A percentile compares a stretch with the other conserved stretches of the same genome.
Conservation (phyloP, 495 filamentous ascomycete species). For the Delitschia confertaspora region DNA sequence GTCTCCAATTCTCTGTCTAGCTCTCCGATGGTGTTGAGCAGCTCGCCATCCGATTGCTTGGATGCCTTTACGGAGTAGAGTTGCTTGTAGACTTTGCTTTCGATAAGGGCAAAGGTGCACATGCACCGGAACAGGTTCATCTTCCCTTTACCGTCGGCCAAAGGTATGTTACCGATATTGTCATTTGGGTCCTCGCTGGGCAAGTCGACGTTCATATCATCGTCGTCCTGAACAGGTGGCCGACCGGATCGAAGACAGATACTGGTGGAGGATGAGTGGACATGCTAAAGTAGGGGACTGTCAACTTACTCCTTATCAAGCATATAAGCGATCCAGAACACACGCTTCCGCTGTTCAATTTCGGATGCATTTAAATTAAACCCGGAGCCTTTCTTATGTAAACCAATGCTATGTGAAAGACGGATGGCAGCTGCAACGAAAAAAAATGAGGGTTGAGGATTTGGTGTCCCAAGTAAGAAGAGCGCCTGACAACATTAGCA, state of each 20-base stretch:
- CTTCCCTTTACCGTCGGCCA: constrained; percentile 83
- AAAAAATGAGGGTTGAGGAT: constrained; percentile 91
- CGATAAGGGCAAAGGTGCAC: constrained; percentile 83
- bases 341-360: constrained; percentile 88
- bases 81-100: constrained; percentile 87
- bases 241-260: constrained; percentile 86
- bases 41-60: constrained; percentile 84
- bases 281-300: background rate
- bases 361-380: constrained; percentile 88
- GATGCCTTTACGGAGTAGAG: constrained; percentile 89
- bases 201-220: constrained; percentile 96
- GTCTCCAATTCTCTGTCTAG: constrained; percentile 87
- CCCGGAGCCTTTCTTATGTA: constrained; percentile 84
- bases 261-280: constrained; percentile 35
- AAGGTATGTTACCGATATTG: constrained; percentile 84
- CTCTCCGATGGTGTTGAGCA: constrained; percentile 92
- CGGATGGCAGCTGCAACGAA: constrained; percentile 89
- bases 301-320: constrained; percentile 73
- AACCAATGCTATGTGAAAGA: constrained; percentile 84
- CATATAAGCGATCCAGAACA: constrained; percentile 98
- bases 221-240: constrained; percentile 90
- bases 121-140: constrained; percentile 88
- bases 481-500: constrained; percentile 50
- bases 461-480: constrained; percentile 93
- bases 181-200: constrained; percentile 86